phyloP scores from a whole-genome alignment of 2,329 filamentous ascomycete genomes.

The Scorias spongiosa region DNA sequence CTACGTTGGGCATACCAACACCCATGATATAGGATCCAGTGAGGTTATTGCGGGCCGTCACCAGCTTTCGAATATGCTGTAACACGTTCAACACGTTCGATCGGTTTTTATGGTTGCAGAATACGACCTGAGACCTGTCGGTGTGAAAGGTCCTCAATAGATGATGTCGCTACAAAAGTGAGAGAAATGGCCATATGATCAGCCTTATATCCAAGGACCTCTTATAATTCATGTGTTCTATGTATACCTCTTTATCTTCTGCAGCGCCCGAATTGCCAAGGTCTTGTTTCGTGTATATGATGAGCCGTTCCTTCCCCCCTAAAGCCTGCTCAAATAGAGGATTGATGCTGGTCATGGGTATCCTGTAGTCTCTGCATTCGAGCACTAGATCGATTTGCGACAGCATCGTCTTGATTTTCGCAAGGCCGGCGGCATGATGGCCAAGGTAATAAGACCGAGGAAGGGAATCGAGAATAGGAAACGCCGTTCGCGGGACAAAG shows the following conservation, averaged over 20 bases:
- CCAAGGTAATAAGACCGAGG: conserved; percentile 87
- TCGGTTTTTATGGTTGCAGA: conserved; percentile 33
- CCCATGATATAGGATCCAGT: conserved; percentile 73
- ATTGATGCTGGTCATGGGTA: conserved; percentile 80
- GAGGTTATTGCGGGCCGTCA: conserved; percentile 41
- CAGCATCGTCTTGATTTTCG: conserved; percentile 68
- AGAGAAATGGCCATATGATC: too few relatives aligned
- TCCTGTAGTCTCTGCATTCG: conserved; percentile 86
- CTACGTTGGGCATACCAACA: conserved; percentile 95
- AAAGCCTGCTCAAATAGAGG: conserved; percentile 72
- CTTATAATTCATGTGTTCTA: too few relatives aligned
- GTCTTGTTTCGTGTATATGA: conserved; percentile 87
- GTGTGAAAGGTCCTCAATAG: background rate
- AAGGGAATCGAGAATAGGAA: conserved; percentile 59
- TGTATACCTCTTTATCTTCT: conserved; percentile 10
- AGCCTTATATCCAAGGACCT: too few relatives aligned
- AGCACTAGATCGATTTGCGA: conserved; percentile 73
- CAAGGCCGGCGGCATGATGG: conserved; percentile 70
- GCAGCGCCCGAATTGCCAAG: conserved; percentile 37
- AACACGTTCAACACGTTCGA: conserved; percentile 32
- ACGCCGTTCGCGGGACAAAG: conserved; percentile 61
- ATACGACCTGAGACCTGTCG: conserved; percentile 35
- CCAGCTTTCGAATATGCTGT: conserved; percentile 36
- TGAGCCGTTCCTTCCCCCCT: conserved; percentile 50
- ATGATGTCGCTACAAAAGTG: background rate